Conservation (phyloP, 805 yeast species). For the Candida corydali region DNA sequence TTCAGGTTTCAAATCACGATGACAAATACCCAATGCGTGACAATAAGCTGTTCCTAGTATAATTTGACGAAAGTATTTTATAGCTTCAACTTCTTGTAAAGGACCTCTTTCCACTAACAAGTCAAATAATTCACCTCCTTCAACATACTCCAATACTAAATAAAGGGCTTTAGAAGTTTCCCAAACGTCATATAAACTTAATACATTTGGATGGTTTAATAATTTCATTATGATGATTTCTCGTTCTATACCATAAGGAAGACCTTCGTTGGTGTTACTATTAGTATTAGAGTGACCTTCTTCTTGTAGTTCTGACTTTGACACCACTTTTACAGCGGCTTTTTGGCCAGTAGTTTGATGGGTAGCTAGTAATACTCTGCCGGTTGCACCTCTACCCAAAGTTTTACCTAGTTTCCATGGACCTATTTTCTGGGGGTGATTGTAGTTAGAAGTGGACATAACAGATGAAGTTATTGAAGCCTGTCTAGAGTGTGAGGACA, state of each 20-base stretch:
- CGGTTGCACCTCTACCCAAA: slow-evolving; percentile 79
- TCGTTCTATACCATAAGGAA: slow-evolving; percentile 94
- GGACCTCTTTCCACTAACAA: slow-evolving; percentile 68
- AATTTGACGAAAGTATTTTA: slow-evolving; percentile 72
- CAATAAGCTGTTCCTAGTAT: slow-evolving; percentile 76
- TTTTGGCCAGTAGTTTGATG: slow-evolving; percentile 65
- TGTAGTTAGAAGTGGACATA: slow-evolving; percentile 41
- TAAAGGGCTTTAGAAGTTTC: slow-evolving; percentile 89
- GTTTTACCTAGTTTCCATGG: slow-evolving; percentile 83
- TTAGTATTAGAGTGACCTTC: slow-evolving; percentile 31
- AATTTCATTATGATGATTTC: slow-evolving; percentile 97
- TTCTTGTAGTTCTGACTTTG: slow-evolving; percentile 52
- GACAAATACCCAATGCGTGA: slow-evolving; percentile 76
- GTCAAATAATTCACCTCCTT: slow-evolving; percentile 85
- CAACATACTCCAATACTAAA: slow-evolving; percentile 75
- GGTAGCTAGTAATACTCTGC: slow-evolving; percentile 72
- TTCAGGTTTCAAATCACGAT: slow-evolving; percentile 80
- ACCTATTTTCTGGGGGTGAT: slow-evolving; percentile 56
- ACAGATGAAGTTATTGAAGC: slow-evolving; percentile 57
- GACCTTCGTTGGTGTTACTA: slow-evolving; percentile 36
- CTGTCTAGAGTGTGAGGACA: slow-evolving; percentile 50
- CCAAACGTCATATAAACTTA: slow-evolving; percentile 96
- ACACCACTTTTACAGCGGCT: slow-evolving; percentile 81
- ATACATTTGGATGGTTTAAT: slow-evolving; percentile 87
- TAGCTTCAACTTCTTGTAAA: slow-evolving; percentile 67